phyloP scores from a whole-genome alignment of 495 filamentous ascomycete species.

The Geoglossum glabrum region DNA sequence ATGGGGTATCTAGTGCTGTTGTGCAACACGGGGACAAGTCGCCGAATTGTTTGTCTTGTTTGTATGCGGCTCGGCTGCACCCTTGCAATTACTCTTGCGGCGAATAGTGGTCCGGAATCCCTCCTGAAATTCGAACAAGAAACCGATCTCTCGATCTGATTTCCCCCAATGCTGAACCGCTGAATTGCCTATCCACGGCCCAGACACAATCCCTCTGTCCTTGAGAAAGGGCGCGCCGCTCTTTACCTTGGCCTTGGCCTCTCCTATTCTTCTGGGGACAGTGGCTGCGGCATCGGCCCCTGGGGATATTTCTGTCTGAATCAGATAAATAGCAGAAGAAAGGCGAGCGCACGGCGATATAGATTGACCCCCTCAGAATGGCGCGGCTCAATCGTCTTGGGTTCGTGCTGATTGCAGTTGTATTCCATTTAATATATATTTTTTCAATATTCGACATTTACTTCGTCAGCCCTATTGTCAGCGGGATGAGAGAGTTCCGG shows the following conservation, averaged over 20 bases:
- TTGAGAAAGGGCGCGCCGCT: not conserved
- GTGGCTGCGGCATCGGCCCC: not conserved
- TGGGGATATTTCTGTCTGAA: not conserved
- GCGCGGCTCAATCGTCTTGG: conserved; percentile 54
- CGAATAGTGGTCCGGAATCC: not conserved
- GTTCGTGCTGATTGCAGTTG: conserved; percentile 76
- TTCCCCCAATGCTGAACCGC: not conserved
- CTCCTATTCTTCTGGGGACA: not conserved
- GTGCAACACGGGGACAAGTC: not conserved
- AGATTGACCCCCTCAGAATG: not conserved
- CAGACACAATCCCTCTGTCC: not conserved
- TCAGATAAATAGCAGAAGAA: not conserved
- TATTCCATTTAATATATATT: conserved; percentile 90
- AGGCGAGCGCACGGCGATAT: not conserved
- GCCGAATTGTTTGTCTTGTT: not conserved
- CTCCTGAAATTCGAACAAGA: not conserved
- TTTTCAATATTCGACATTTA: conserved; percentile 98
- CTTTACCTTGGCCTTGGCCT: not conserved
- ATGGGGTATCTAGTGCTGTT: not conserved
- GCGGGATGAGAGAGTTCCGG: conserved; percentile 70
- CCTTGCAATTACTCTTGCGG: not conserved
- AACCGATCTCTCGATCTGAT: not conserved
- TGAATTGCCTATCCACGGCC: not conserved
- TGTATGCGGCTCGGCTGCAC: not conserved
- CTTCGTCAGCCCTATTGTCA: conserved; percentile 94